Base-by-base conservation (phyloP, 352 stramenopile species). In the Pythium guiyangense region DNA sequence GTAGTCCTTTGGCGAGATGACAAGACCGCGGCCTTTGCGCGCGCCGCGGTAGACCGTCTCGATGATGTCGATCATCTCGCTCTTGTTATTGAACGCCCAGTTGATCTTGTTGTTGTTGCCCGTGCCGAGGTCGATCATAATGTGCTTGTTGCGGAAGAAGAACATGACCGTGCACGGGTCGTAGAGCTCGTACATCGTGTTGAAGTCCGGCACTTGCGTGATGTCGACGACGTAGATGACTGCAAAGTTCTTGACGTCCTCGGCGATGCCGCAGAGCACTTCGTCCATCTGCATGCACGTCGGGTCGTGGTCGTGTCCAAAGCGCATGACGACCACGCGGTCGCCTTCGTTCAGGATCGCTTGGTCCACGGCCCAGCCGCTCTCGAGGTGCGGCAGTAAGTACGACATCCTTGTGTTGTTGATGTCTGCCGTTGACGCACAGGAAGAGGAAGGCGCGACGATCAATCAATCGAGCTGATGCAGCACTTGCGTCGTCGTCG, bases 101-200 rank as follows among this genome's bases (percentile, higher is more conserved):
- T 99, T 99, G 72, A 99, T 99, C 77, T 99, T 99, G 83, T 99
- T 99, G 79, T 99, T 99, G 81, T 99, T 99, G 62, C 97, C 97
- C 44, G 97, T 99, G 51, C 97, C 97, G 29, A 99, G 70, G 82
- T 99, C 97, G 52, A 99, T 97, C 97, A 99, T 99, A 59, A 99
- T 99, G 74, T 99, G 97, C 76, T 99, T 99, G 80, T 99, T 99
- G 46, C 97, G 88, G 84, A 98, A 99, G 77, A 99, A 99, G 71
- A 99, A 99, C 97, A 99, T 99, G 64, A 98, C 96, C 6, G 96
- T 99, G 72, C 96, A 99, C 25, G 92, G 91, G 70, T 99, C 97
- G 73, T 98, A 99, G 10, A 99, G 85, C 80, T 99, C 97, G 77
- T 99, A 99, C 97, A 99, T 99, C 56, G 91, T 93, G 73, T 99